Evolutionary conservation across 495 filamentous ascomycete genomes (phyloP).

Genomic region (Daldinia caldariorum): DNA sequence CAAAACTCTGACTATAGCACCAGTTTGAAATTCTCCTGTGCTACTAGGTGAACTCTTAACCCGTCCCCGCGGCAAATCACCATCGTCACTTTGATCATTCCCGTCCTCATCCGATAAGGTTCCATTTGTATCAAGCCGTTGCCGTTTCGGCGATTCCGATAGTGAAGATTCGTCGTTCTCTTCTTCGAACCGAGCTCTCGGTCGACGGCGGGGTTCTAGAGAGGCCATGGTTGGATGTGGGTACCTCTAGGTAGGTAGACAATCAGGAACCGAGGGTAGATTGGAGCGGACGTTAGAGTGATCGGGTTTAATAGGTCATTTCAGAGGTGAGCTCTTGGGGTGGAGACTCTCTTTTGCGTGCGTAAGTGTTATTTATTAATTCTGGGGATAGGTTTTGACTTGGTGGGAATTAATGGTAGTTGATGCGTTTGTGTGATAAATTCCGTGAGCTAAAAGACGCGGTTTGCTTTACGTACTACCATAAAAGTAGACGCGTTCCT

Average conservation of each 20-base stretch:
- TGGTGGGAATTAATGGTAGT: background rate
- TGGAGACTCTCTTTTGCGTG: background rate
- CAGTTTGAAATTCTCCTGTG: conserved; percentile 68
- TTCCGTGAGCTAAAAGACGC: conserved; percentile 6
- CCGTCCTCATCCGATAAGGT: conserved; percentile 25
- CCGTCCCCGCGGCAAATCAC: conserved; percentile 10
- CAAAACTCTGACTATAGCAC: conserved; percentile 88
- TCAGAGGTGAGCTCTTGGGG: background rate
- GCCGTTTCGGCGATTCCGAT: conserved; percentile 44
- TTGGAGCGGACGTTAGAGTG: background rate
- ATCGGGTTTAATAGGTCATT: background rate
- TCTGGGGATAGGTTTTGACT: background rate
- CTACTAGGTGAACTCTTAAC: conserved; percentile 31
- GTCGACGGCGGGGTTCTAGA: conserved; percentile 45
- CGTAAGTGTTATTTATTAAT: background rate
- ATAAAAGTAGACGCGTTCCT: conserved; percentile 14
- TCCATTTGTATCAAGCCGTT: conserved; percentile 17
- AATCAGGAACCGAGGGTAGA: background rate
- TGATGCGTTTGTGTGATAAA: background rate
- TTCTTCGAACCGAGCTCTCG: conserved; percentile 50
- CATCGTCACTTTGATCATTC: conserved; percentile 16
- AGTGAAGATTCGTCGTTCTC: conserved; percentile 46
- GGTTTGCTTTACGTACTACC: background rate
- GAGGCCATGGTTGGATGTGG: conserved; percentile 34
- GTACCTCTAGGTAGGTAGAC: no score